A percentile compares a stretch with the other conserved stretches of the same genome.
These are phyloP conservation scores for Fusarium lateritium DNA, from an alignment of 2,329 filamentous ascomycete genomes.

Conservation along the genomic window DNA sequence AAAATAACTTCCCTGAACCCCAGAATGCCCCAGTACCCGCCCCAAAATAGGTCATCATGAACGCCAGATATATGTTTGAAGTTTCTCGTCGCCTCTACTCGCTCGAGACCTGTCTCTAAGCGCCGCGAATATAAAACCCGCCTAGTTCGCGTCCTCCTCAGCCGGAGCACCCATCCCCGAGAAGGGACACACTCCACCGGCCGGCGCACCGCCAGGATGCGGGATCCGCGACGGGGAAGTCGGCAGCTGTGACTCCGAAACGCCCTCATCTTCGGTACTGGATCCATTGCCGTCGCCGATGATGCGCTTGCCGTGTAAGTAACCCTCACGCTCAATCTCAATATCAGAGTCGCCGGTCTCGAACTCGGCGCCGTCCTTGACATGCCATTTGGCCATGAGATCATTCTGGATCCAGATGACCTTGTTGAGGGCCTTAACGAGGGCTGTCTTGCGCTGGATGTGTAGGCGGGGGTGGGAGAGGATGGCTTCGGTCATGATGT, in stretches of 20 bases:
- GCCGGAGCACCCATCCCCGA: constrained; percentile 43
- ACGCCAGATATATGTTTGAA: constrained; percentile 34
- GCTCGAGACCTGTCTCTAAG: neutral
- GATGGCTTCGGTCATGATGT: constrained; percentile 82
- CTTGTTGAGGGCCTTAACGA: constrained; percentile 83
- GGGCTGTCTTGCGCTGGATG: constrained; percentile 77
- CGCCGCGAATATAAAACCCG: neutral
- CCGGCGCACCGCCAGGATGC: constrained; percentile 34
- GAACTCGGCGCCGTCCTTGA: constrained; percentile 77
- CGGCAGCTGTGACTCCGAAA: constrained; percentile 33
- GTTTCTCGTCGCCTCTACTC: neutral
- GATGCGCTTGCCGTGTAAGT: constrained; percentile 74
- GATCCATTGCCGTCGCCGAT: constrained; percentile 56
- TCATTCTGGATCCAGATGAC: constrained; percentile 93
- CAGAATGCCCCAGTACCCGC: constrained; percentile 15
- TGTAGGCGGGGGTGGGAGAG: constrained; percentile 78
- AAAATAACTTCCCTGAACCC: constrained; percentile 27
- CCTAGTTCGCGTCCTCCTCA: constrained; percentile 26
- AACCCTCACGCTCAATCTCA: constrained; percentile 73
- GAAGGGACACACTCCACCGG: constrained; percentile 48
- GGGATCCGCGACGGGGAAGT: constrained; percentile 29
- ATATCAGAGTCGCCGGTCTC: constrained; percentile 61
- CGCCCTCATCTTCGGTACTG: constrained; percentile 37
- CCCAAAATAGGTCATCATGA: constrained; percentile 31
- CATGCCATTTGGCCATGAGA: constrained; percentile 87